Conservation (phyloP, 1,139 yeast species). For the Martiniozyma asiatica region DNA sequence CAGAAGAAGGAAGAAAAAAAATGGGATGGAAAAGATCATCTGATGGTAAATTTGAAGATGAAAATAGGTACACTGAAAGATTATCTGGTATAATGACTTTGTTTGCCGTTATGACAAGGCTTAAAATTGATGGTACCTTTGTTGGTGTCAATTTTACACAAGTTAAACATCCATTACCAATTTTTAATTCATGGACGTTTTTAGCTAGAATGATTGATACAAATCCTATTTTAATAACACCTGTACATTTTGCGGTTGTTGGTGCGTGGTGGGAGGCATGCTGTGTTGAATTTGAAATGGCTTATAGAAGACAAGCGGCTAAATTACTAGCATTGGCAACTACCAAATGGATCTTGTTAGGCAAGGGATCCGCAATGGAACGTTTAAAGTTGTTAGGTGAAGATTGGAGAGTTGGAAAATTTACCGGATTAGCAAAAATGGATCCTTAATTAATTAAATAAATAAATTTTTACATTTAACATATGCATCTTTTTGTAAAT, state of each 20-base stretch:
- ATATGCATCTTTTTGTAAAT: conserved; percentile 16
- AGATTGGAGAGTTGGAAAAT: conserved; percentile 46
- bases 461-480: conserved; percentile 13
- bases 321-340: conserved; percentile 44
- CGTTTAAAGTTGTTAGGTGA: conserved; percentile 66
- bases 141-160: conserved; percentile 13
- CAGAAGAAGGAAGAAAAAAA: conserved; percentile 67
- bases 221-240: conserved; percentile 34
- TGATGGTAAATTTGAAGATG: conserved; percentile 65
- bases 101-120: conserved; percentile 60
- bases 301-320: conserved; percentile 57
- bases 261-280: conserved; percentile 92
- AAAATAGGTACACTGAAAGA: conserved; percentile 67
- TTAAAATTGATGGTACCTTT: conserved; percentile 20
- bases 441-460: conserved; percentile 24
- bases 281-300: conserved; percentile 39
- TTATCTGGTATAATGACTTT: conserved; percentile 76
- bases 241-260: conserved; percentile 60
- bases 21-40: conserved; percentile 79
- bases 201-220: conserved; percentile 61
- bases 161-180: conserved; percentile 38
- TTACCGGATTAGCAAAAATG: conserved; percentile 34
- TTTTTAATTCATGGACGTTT: conserved; percentile 50
- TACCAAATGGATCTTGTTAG: conserved; percentile 42
- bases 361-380: conserved; percentile 62